Percentiles rank a stretch among this genome's conserved stretches.
Conservation (phyloP, 805 yeast genomes). For the Maudiozyma serrabonitensis region DNA sequence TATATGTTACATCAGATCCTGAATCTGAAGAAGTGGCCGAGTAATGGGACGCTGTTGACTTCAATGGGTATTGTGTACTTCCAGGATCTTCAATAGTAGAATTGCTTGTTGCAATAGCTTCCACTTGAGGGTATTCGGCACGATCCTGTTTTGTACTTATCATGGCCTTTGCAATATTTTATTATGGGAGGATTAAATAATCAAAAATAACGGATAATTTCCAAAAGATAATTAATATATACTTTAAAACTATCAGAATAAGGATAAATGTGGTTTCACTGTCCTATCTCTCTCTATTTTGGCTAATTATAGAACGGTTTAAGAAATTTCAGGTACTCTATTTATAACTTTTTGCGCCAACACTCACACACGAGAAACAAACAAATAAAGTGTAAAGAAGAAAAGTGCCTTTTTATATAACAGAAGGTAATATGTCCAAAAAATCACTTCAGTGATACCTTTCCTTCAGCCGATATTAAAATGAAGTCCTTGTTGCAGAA, state of each 20-base stretch:
- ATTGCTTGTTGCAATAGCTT: not conserved
- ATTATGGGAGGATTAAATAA: not conserved
- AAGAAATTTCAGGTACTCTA: not conserved
- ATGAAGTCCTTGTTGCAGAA: not conserved
- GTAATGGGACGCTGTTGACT: not conserved
- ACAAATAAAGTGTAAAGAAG: no score
- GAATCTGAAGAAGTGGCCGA: not conserved
- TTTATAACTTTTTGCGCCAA: not conserved
- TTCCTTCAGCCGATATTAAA: no score
- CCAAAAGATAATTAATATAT: no score
- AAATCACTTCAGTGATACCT: no score
- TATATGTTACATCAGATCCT: conserved; percentile 47
- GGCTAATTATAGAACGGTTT: no score
- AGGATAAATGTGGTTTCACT: no score
- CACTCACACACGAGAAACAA: not conserved
- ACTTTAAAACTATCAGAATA: no score
- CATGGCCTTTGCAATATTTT: not conserved
- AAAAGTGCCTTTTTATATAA: no score
- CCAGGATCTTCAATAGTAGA: not conserved
- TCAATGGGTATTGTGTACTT: not conserved
- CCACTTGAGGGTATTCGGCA: not conserved
- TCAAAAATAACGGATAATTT: not conserved
- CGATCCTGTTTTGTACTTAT: not conserved
- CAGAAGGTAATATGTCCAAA: no score
- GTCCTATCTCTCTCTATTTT: no score